A percentile compares a stretch with the other conserved stretches of the same genome.
phyloP scores from a whole-genome alignment of 1,284 basidiomycete species.

The Coniferiporia weirii region DNA sequence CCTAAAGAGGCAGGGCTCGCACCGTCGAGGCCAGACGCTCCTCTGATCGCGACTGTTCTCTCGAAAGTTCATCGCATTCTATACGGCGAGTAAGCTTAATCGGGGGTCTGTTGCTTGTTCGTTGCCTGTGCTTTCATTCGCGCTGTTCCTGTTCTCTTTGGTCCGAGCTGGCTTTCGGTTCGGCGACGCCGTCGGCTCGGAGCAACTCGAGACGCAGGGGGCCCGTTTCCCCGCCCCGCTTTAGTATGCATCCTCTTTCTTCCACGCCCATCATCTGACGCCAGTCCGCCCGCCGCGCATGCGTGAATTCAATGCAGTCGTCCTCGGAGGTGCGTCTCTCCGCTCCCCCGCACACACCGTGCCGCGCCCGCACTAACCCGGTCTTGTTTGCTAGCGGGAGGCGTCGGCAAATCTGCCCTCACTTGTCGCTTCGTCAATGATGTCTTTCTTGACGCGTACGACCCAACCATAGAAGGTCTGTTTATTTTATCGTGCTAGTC shows the following conservation, averaged over 20 bases:
- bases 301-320: slow-evolving; percentile 69
- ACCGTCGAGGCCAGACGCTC: too few relatives aligned
- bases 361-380: background rate
- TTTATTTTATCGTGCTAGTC: background rate
- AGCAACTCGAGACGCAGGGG: slow-evolving; percentile 7
- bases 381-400: slow-evolving; percentile 49
- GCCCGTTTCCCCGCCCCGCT: slow-evolving; percentile 5
- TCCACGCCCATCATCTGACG: slow-evolving; percentile 21
- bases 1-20: background rate
- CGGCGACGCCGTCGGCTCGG: slow-evolving; percentile 10
- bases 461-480: slow-evolving; percentile 78
- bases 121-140: background rate
- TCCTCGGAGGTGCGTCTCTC: slow-evolving; percentile 61
- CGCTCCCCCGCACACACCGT: background rate
- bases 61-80: background rate
- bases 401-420: slow-evolving; percentile 78
- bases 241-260: slow-evolving; percentile 14
- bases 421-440: slow-evolving; percentile 70
- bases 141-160: background rate
- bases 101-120: background rate
- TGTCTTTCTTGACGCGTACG: slow-evolving; percentile 71
- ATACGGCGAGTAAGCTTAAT: background rate
- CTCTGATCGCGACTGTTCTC: background rate
- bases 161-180: slow-evolving; percentile 16
- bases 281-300: slow-evolving; percentile 30